Conservation (phyloP, 106 monocot genomes). For the Dioscorea zingiberensis region DNA sequence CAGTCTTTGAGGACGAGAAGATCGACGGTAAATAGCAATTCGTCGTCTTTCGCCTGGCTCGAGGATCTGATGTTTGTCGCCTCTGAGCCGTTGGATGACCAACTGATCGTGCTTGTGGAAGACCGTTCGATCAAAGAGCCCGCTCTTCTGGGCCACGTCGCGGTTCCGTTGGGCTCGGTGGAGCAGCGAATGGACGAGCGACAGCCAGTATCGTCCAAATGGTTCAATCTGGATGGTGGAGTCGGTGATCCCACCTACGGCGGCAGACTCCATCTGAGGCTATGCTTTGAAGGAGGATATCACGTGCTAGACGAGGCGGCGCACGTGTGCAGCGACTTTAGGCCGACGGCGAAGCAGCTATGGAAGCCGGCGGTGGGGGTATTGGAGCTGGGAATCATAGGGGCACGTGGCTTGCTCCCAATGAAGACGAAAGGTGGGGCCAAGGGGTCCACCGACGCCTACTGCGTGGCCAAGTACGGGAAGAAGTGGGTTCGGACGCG, state of each 20-base stretch:
- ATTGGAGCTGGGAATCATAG: conserved; percentile 80
- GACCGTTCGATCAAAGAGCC: conserved; percentile 80
- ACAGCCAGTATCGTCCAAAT: conserved; percentile 50
- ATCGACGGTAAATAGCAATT: conserved; percentile 32
- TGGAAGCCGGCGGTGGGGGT: conserved; percentile 83
- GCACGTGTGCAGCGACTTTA: conserved; percentile 87
- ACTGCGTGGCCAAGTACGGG: conserved; percentile 95
- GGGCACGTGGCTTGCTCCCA: conserved; percentile 76
- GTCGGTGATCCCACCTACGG: conserved; percentile 20
- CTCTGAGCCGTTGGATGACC: conserved; percentile 78
- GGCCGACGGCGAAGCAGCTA: conserved; percentile 88
- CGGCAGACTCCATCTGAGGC: conserved; percentile 68
- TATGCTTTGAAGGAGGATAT: conserved; percentile 89
- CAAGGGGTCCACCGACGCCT: conserved; percentile 93
- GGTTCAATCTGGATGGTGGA: conserved; percentile 65
- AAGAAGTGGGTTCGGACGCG: conserved; percentile 97
- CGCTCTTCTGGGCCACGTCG: conserved; percentile 41
- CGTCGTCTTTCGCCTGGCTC: conserved; percentile 60
- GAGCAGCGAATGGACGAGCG: conserved; percentile 88
- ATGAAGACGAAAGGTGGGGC: conserved; percentile 88
- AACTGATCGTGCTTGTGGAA: conserved; percentile 66
- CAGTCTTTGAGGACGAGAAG: conserved; percentile 73
- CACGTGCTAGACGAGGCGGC: conserved; percentile 97
- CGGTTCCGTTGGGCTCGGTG: conserved; percentile 29
- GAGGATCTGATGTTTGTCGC: conserved; percentile 88